phyloP scores from a whole-genome alignment of 1,284 basidiomycete species.

The Tetrapyrgos nigripes region DNA sequence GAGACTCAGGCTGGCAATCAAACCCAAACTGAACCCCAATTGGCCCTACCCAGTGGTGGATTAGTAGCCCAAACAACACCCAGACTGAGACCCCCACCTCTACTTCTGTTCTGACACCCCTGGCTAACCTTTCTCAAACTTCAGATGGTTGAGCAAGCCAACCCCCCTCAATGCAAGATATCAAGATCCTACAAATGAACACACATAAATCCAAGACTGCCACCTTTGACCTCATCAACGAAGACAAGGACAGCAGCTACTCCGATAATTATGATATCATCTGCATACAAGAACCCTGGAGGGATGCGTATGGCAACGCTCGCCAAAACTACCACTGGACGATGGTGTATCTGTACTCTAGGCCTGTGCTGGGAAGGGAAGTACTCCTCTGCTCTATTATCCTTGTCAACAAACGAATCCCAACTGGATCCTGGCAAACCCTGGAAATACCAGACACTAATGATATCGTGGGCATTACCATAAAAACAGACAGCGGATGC shows the following conservation, averaged over 20 bases:
- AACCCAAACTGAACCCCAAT: no score
- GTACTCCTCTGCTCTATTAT: slow-evolving; percentile 23
- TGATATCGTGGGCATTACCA: slow-evolving; percentile 30
- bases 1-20: no score
- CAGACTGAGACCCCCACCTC: no score
- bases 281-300: slow-evolving; percentile 36
- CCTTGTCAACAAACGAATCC: slow-evolving; percentile 28
- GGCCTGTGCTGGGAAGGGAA: neutral
- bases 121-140: no score
- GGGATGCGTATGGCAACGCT: slow-evolving; percentile 21
- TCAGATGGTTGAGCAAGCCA: no score
- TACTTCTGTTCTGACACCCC: no score
- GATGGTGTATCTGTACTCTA: slow-evolving; percentile 22
- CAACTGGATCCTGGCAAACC: slow-evolving; percentile 27
- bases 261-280: slow-evolving; percentile 28
- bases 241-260: neutral
- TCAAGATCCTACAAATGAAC: slow-evolving; percentile 24
- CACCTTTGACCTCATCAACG: slow-evolving; percentile 10
- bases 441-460: slow-evolving; percentile 22
- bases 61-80: no score
- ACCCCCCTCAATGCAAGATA: no score
- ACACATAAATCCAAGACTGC: slow-evolving; percentile 19
- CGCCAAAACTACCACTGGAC: slow-evolving; percentile 17
- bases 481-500: slow-evolving; percentile 11
- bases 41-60: no score